Evolutionary conservation across 495 filamentous ascomycete genomes (phyloP).

Genomic region (Trichoderma virens): DNA sequence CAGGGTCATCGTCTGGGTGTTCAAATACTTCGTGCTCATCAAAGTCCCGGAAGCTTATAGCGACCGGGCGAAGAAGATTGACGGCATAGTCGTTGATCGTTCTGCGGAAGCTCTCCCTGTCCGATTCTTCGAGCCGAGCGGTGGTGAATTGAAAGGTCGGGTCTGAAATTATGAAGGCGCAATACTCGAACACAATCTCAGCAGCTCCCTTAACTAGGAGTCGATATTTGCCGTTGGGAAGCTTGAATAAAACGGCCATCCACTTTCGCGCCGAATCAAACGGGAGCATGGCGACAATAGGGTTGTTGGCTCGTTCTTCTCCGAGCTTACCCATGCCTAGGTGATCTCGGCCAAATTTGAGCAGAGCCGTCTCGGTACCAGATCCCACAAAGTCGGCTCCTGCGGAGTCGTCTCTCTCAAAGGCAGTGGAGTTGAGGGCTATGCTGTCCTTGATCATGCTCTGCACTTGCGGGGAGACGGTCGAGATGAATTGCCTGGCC

Average conservation of each 20-base stretch:
- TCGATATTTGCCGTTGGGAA: slow-evolving; percentile 49
- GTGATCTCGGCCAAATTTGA: slow-evolving; percentile 46
- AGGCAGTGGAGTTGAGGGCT: slow-evolving; percentile 67
- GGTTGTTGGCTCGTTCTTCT: slow-evolving; percentile 48
- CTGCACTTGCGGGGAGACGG: slow-evolving; percentile 46
- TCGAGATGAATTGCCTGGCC: slow-evolving; percentile 38
- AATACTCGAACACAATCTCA: slow-evolving; percentile 57
- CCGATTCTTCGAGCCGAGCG: slow-evolving; percentile 49
- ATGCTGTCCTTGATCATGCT: slow-evolving; percentile 55
- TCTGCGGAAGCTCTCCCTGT: slow-evolving; percentile 11
- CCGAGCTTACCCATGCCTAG: slow-evolving; percentile 53
- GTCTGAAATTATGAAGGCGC: slow-evolving; percentile 51
- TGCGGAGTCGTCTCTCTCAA: slow-evolving; percentile 60
- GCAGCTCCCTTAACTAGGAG: slow-evolving; percentile 65
- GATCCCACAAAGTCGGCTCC: slow-evolving; percentile 58
- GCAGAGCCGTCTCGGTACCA: slow-evolving; percentile 66
- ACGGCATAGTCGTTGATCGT: slow-evolving; percentile 72
- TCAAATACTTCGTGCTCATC: slow-evolving; percentile 43
- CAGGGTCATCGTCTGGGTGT: slow-evolving; percentile 56
- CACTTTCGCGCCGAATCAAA: slow-evolving; percentile 67
- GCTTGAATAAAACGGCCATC: slow-evolving; percentile 57
- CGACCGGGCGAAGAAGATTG: slow-evolving; percentile 80
- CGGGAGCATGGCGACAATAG: slow-evolving; percentile 54
- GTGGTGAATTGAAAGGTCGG: slow-evolving; percentile 44
- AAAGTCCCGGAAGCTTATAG: slow-evolving; percentile 80